Conservation (phyloP, 306 rosid genomes). For the Dalbergia oliveri region DNA sequence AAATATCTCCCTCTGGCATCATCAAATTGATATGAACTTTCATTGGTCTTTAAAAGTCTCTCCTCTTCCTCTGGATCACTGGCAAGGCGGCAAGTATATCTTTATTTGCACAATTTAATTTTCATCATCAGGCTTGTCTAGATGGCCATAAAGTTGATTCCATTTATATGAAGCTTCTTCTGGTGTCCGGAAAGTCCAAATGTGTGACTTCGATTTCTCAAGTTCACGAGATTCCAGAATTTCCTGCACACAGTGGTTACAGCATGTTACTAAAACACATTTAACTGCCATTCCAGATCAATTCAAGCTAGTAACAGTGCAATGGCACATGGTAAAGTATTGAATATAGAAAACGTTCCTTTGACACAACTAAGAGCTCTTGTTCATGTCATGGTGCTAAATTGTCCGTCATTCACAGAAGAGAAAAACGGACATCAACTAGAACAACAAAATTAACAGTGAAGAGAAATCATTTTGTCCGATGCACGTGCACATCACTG, state of each 20-base stretch:
- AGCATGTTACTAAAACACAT: conserved; percentile 30
- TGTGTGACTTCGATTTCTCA: conserved; percentile 70
- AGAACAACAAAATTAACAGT: conserved; percentile 6
- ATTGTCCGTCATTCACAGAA: background rate
- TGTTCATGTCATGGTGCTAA: conserved; percentile 24
- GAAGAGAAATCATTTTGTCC: background rate
- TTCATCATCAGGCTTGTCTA: conserved; percentile 58
- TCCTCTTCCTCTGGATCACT: background rate
- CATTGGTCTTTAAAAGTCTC: conserved; percentile 2
- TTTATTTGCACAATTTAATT: conserved; percentile 6
- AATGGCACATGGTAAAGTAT: conserved; percentile 4
- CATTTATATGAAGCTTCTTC: conserved; percentile 76
- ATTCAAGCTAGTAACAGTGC: background rate
- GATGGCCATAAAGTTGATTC: conserved; percentile 66
- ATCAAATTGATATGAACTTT: conserved; percentile 32
- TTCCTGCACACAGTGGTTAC: conserved; percentile 64
- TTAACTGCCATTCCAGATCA: conserved; percentile 1
- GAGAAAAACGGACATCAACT: background rate
- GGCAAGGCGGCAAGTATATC: background rate
- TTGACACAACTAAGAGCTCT: background rate
- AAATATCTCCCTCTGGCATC: background rate
- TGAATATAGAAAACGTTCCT: background rate
- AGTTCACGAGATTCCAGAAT: conserved; percentile 75
- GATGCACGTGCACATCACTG: background rate
- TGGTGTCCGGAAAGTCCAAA: conserved; percentile 80